Conservation (phyloP, 139 green algal species). For the Picochlorum sp. region DNA sequence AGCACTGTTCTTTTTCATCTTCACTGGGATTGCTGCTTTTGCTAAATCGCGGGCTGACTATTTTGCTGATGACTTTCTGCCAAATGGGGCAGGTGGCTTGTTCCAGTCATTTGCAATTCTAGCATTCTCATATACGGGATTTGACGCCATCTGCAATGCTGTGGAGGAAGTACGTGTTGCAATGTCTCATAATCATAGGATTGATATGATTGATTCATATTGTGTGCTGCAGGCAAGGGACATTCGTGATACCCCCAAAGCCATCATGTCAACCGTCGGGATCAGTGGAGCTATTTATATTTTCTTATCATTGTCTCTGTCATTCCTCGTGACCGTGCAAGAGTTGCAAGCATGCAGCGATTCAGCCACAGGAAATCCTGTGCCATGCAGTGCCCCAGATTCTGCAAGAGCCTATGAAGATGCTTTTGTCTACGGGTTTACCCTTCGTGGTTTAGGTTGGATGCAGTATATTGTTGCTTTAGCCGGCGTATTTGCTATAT, state of each 20-base stretch:
- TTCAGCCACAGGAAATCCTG: too few species aligned
- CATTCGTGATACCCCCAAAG: conserved; percentile 5
- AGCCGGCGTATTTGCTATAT: conserved; percentile 15
- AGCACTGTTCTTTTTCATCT: conserved; percentile 17
- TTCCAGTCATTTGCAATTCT: conserved; percentile 4
- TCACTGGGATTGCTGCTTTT: conserved; percentile 11
- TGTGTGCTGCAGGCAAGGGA: not conserved
- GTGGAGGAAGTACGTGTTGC: conserved; percentile 22
- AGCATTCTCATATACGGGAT: conserved; percentile 13
- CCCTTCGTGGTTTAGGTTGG: conserved; percentile 2
- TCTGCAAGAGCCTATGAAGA: not conserved
- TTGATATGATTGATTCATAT: not conserved
- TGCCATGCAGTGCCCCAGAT: not conserved
- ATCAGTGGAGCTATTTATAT: conserved; percentile 11
- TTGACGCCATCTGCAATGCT: conserved; percentile 26
- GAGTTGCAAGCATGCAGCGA: not conserved
- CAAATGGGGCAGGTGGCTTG: not conserved
- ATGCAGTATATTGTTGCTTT: conserved; percentile 24
- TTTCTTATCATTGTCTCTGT: conserved; percentile 9
- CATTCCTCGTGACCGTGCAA: conserved; percentile 4
- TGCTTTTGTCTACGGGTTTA: not conserved
- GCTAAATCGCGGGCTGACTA: not conserved
- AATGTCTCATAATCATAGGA: not conserved
- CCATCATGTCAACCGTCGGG: conserved; percentile 22
- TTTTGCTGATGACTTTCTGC: not conserved